phyloP scores from a whole-genome alignment of 257 asterid genomes.

The Forsythia viridissima region DNA sequence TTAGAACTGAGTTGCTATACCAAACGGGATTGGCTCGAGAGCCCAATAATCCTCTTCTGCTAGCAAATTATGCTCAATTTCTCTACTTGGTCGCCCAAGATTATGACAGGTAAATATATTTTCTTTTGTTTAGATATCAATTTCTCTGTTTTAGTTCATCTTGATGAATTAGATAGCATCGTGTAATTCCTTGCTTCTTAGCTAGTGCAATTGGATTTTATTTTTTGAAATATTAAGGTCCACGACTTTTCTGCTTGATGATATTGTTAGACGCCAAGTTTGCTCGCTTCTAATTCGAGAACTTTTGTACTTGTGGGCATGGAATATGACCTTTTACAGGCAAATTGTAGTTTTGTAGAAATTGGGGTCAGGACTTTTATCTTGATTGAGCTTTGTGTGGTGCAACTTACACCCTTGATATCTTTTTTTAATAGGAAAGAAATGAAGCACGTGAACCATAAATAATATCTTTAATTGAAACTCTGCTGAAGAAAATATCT shows the following conservation, averaged over 20 bases:
- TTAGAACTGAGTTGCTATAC: conserved; percentile 62
- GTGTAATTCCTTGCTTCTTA: neutral
- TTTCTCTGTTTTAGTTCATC: conserved; percentile 22
- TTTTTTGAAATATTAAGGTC: conserved; percentile 7
- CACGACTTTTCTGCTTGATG: conserved; percentile 17
- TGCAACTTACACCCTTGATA: conserved; percentile 20
- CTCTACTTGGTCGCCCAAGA: conserved; percentile 72
- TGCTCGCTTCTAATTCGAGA: conserved; percentile 9
- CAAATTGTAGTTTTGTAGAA: conserved; percentile 11
- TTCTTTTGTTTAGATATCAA: conserved; percentile 5
- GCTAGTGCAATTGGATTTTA: conserved; percentile 12
- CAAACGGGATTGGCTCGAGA: conserved; percentile 58
- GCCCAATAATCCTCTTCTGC: conserved; percentile 73
- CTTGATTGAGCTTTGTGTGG: conserved; percentile 53
- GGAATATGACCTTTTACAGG: conserved; percentile 29
- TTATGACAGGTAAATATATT: conserved; percentile 71
- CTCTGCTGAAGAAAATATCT: conserved; percentile 35
- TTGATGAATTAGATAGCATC: conserved; percentile 13
- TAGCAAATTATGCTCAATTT: conserved; percentile 91
- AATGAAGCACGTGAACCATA: conserved; percentile 37
- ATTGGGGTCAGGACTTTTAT: conserved; percentile 24
- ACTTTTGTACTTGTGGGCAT: conserved; percentile 20
- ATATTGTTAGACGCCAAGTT: neutral
- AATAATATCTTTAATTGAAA: conserved; percentile 6
- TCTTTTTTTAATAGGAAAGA: conserved; percentile 19